Base-by-base conservation (phyloP, 495 filamentous ascomycete species). In the Xylaria acuta region DNA sequence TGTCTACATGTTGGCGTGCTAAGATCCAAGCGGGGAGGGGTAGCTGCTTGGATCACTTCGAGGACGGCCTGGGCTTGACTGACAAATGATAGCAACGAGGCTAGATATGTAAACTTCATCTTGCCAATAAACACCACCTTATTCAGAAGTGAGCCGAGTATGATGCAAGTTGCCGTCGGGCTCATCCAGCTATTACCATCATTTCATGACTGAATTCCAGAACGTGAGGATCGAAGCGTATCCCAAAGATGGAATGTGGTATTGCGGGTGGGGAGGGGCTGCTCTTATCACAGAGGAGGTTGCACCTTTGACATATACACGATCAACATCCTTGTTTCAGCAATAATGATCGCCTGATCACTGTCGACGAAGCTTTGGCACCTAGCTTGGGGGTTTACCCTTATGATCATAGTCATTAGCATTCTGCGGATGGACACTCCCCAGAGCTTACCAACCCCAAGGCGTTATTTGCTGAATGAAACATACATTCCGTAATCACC, bases 11-110 rank as follows among this genome's bases (percentile, higher is more conserved):
- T 38, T 51, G 72, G 64, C 1, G 25, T 47, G 32, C 72, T 60
- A 36, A 75, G 69, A 43, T 69, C 72, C 40, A 32, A 60, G 18
- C 74, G 72, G n/a, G 70, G 72, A 58, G 76, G 76, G 14, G 74
- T 68, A 20, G 74, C 64, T 47, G 76, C 76, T 64, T 78, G 74
- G 58, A 76, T 76, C 30, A 78, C 76, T 65, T 76, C 74, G 30
- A 73, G 43, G n/a, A 62, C 16, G 38, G 56, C 60, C 20, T 40
- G 20, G 5, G 30, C 58, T 8, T 25, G 68, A 7, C 43, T 53
- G 41, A 64, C 14, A n/a, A 53, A 51, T 41, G 11, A 38, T 11
- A 36, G 16, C 36, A 62, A 20, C n/a, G 58, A 63, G 16, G 7
- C 8, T 20, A 70, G 30, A 45, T 51, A 53, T 12, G 18, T 5